Base-by-base conservation (phyloP, 1,284 basidiomycete genomes). In the Megacollybia platyphylla region DNA sequence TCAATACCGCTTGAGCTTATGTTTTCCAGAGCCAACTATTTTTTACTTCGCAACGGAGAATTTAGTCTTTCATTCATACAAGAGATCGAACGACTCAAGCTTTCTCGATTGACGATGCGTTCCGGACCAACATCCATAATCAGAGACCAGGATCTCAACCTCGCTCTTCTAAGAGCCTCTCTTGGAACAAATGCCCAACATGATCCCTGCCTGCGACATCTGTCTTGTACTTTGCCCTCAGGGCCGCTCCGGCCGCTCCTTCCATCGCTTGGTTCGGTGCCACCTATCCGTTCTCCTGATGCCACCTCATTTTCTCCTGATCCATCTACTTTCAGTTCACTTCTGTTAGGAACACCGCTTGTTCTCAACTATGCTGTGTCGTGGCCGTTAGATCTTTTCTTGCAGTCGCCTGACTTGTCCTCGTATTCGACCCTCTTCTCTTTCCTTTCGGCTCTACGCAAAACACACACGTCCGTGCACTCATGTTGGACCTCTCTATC, bases 361-460 rank as follows among this genome's bases (percentile, higher is more conserved):
- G 60, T 67, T 2, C 67, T 91, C 20, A 73, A 70, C 2, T 89
- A 87, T 55, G 65, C 59, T 6, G 76, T 90, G 18, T 63, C 76
- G 0, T 94, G 88, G 84, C 90, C 91, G 0, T 71, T 94, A 38
- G 88, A 94, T 57, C 76, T 93, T 28, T 92, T 94, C 61, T 72
- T 94, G 15, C 80, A 88, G 36, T 65, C 78, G 7, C 64, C 76
- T 0, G 87, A 91, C 51, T 65, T 92, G 11, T 64, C 73, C 7
- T 71, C 77, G 15, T 94, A 94, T 54, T 76, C 75, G 1, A 73
- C 74, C 24, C 61, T 94, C 40, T 90, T 91, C 59, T 73, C 85
- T 4, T 93, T 88, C 61, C 67, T 94, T 3, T 81, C 83, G 17
- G 81, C 89, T 0, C 61, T 94, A 36, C 76, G 88, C 27, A 85